phyloP scores from a whole-genome alignment of 1,139 yeast species.

The Taiozyma sp. region DNA sequence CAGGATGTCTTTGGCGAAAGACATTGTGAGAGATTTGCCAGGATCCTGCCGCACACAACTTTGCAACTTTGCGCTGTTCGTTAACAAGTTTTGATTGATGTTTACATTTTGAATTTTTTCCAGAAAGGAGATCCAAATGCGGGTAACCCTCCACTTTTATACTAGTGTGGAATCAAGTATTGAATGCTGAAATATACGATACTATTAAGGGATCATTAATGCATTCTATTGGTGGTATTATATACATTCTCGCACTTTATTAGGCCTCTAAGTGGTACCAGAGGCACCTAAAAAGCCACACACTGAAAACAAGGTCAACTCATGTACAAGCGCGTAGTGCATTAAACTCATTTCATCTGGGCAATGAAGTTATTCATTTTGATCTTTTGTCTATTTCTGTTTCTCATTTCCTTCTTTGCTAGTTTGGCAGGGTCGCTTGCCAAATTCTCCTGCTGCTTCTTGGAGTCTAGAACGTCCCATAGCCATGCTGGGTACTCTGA shows the following conservation, averaged over 20 bases:
- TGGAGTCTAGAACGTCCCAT: constrained; percentile 79
- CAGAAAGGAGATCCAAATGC: neutral
- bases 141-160: neutral
- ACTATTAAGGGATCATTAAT: neutral
- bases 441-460: constrained; percentile 47
- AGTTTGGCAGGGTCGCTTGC: constrained; percentile 58
- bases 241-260: neutral
- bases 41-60: neutral
- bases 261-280: neutral
- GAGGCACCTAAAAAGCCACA: neutral
- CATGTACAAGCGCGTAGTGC: neutral
- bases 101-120: constrained; percentile 1
- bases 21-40: neutral
- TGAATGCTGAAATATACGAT: no score
- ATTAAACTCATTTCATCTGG: constrained; percentile 31
- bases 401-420: constrained; percentile 67
- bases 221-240: neutral
- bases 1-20: constrained; percentile 2
- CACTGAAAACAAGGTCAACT: neutral
- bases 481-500: constrained; percentile 92
- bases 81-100: neutral
- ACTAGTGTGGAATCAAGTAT: no score
- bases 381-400: constrained; percentile 62
- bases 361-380: constrained; percentile 76
- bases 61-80: neutral